Percentiles rank a stretch among this genome's conserved stretches.
phyloP scores from a whole-genome alignment of 768 basidiomycete species.

The Tephrocybe sp. region DNA sequence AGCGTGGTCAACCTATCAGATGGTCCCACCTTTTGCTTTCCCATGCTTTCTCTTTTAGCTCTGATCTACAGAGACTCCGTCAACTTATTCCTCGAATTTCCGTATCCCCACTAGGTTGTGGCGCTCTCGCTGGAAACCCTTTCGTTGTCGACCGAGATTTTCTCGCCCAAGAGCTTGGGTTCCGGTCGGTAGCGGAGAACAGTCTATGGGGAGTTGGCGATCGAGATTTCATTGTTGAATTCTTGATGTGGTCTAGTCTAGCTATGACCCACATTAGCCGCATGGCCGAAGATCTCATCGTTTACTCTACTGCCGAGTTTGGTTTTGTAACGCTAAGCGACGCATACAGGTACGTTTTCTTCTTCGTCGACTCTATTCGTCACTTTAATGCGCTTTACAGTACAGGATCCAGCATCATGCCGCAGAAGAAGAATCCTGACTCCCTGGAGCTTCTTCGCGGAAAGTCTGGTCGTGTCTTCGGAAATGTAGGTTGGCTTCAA shows the following conservation, averaged over 20 bases:
- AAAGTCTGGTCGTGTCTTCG: conserved; percentile 93
- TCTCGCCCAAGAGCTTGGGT: conserved; percentile 86
- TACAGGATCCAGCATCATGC: conserved; percentile 99
- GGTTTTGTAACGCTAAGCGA: conserved; percentile 95
- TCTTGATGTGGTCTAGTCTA: conserved; percentile 93
- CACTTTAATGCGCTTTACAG: conserved; percentile 34
- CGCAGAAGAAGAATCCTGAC: conserved; percentile 99
- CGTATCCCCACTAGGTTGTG: conserved; percentile 89
- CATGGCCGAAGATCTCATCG: conserved; percentile 92
- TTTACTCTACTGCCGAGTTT: conserved; percentile 97
- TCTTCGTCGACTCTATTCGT: background rate
- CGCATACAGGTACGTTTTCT: conserved; percentile 77
- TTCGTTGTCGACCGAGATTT: conserved; percentile 93
- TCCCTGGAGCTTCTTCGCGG: conserved; percentile 94
- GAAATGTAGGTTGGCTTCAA: conserved; percentile 55
- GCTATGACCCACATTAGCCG: conserved; percentile 93
- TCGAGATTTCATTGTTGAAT: conserved; percentile 96
- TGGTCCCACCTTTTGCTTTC: conserved; percentile 98
- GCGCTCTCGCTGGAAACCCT: conserved; percentile 95
- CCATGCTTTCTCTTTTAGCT: conserved; percentile 90
- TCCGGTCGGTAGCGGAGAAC: conserved; percentile 87
- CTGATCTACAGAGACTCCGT: conserved; percentile 81
- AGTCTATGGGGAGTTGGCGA: conserved; percentile 97
- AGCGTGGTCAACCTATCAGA: conserved; percentile 98
- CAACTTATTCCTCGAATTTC: conserved; percentile 89